phyloP scores from a whole-genome alignment of 1,284 basidiomycete genomes.

The Malassezia cuniculi region DNA sequence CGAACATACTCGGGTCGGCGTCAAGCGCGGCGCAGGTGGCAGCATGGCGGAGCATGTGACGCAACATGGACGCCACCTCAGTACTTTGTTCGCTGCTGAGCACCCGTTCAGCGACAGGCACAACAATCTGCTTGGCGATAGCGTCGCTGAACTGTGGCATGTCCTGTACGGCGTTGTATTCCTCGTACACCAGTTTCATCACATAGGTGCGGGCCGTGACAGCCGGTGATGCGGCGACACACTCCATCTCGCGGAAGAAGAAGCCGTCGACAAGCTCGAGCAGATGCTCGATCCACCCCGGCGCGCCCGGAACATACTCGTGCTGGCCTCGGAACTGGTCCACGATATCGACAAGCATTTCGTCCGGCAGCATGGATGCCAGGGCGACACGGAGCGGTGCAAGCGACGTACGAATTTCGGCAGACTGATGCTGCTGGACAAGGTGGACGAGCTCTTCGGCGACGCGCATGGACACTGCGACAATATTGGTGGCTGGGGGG shows the following conservation, averaged over 20 bases:
- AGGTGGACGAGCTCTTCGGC: background rate
- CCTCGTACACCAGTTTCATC: conserved; percentile 28
- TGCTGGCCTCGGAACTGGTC: conserved; percentile 30
- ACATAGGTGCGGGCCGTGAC: conserved; percentile 22
- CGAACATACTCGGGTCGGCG: conserved; percentile 1
- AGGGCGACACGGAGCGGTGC: conserved; percentile 30
- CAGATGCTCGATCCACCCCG: conserved; percentile 36
- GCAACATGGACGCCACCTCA: conserved; percentile 20
- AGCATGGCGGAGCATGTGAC: conserved; percentile 32
- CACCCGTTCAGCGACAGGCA: conserved; percentile 29
- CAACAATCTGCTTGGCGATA: conserved; percentile 28
- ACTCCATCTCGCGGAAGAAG: conserved; percentile 18
- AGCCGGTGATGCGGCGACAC: background rate
- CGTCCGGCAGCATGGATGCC: conserved; percentile 34
- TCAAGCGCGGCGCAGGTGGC: conserved; percentile 15
- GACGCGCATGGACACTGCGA: conserved; percentile 1
- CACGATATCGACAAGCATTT: conserved; percentile 27
- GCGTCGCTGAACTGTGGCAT: conserved; percentile 25
- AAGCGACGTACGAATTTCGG: no score
- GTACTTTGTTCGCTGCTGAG: conserved; percentile 23
- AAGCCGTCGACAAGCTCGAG: conserved; percentile 31
- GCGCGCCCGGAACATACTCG: conserved; percentile 34
- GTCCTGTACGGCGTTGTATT: conserved; percentile 37
- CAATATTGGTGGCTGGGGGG: conserved; percentile 1
- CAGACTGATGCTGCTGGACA: no score